These are phyloP conservation scores for Tulasnella calospora DNA, from an alignment of 768 basidiomycete species.

Conservation along the genomic window DNA sequence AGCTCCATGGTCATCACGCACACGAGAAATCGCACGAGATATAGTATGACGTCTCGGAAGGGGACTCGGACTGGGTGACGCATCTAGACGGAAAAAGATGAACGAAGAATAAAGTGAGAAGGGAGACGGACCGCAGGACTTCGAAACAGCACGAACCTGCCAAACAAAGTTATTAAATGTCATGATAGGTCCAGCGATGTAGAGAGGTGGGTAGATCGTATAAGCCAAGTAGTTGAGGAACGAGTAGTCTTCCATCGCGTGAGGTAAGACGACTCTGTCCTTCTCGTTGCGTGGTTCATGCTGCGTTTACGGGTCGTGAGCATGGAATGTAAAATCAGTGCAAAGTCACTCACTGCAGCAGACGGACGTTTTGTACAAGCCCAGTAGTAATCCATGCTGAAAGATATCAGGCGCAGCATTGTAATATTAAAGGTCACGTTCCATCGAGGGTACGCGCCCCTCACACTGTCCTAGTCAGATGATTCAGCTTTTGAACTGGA, in stretches of 20 bases:
- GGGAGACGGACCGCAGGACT: not conserved
- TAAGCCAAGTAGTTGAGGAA: slow-evolving; percentile 76
- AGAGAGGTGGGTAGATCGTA: slow-evolving; percentile 85
- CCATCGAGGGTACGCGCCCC: slow-evolving; percentile 87
- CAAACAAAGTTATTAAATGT: slow-evolving; percentile 93
- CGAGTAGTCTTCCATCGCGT: slow-evolving; percentile 53
- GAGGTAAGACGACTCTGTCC: slow-evolving; percentile 53
- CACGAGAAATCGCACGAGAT: slow-evolving; percentile 63
- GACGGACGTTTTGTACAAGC: slow-evolving; percentile 44
- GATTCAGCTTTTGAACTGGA: slow-evolving; percentile 21
- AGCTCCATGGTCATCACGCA: slow-evolving; percentile 83
- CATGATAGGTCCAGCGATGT: slow-evolving; percentile 93
- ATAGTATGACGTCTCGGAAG: slow-evolving; percentile 42
- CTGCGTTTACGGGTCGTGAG: slow-evolving; percentile 22
- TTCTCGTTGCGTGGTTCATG: slow-evolving; percentile 47
- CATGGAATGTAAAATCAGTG: slow-evolving; percentile 12
- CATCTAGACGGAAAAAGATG: slow-evolving; percentile 43
- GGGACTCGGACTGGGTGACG: slow-evolving; percentile 52
- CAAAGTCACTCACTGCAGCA: slow-evolving; percentile 39
- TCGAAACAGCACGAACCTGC: slow-evolving; percentile 56
- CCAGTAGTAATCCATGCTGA: slow-evolving; percentile 92
- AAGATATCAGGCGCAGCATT: slow-evolving; percentile 88
- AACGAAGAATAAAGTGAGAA: not conserved
- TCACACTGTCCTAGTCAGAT: slow-evolving; percentile 48
- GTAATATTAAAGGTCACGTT: slow-evolving; percentile 93